Evolutionary conservation across 2,329 filamentous ascomycete species (phyloP), one percentile per base, ranked within the genome.

Genomic region (Cladosporium sp.): DNA sequence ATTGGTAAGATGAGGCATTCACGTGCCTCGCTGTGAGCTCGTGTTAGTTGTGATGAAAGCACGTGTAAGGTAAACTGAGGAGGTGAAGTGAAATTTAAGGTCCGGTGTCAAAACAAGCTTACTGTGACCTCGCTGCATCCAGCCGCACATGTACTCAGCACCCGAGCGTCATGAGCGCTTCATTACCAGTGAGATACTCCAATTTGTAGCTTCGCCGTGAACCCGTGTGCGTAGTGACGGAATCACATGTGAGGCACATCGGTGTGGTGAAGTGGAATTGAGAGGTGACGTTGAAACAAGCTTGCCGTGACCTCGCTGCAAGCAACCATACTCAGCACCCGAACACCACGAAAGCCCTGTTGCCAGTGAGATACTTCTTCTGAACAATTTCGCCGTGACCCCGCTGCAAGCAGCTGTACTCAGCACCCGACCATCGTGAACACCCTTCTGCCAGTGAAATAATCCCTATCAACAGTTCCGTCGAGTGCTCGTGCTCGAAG

Each of bases 21-120:
- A 28, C 23, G n/a, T 28, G 23, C 48, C 23, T 25, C 48, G 26
- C 8, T 2, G 14, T 34, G 30, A 36, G 53, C 53, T 34, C 30
- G n/a, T 23, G 32, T 23, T 11, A 34, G 30, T 39, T 13, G 30
- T 57, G 30, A 57, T 36, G 32, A 7, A 34, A 21, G 54, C 28
- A 10, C 6, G 30, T 23, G 3, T 36, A 23, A 34, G 14, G 5
- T 5, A 1, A 32, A 25, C 1, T 18, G 32, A 36, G 3, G 26
- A 53, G 32, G 30, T 53, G 58, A 61, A 43, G 60, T 54, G 18
- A 56, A 30, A 46, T 56, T 63, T 43, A 10, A 43, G 16, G 8
- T 18, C 28, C 46, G 60, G 43, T 23, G n/a, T 26, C 13, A 18
- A 23, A 56, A 56, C 49, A 54, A 56, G 60, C 60, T 63, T 63